Base-by-base conservation (phyloP, 2,329 filamentous ascomycete genomes). In the Aureobasidium sp. region DNA sequence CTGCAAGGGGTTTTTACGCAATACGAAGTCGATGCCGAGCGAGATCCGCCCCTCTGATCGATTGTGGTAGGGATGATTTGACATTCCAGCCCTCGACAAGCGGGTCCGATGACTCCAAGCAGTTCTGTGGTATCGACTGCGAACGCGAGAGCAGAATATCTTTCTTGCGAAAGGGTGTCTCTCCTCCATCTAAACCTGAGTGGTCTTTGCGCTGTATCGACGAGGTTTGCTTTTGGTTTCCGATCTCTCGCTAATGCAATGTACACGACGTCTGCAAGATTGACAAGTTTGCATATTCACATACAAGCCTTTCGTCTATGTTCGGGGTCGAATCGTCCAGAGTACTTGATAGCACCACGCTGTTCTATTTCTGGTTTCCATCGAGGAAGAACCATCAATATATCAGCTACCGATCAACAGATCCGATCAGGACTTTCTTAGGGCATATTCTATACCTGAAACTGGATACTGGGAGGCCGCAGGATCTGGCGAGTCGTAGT, bases 261-360 rank as follows among this genome's bases (percentile, higher is more conserved):
- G 51, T 42, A 20, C 51, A 55, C 51, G 51, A 42, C 41, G 17
- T 22, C 49, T 53, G 36, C 51, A 22, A 55, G 51, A 55, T 55
- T 55, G 51, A 55, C 51, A 55, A 37, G 49, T 39, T n/a, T 12
- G 6, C 48, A 51, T 37, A 25, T 25, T 25, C 11, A 31, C 14
- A 52, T 8, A 20, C 6, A 52, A 52, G 31, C 48, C 48, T 52
- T 29, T 8, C 7, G 4, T 52, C 48, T 37, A 11, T 52, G 31
- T 52, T 25, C 31, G 48, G 37, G n/a, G 31, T 11, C 20, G 17
- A 36, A 37, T 27, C 34, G 7, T 25, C 6, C 6, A 39, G 8
- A 37, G 12, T 25, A 37, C 20, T 37, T 37, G 5, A 20, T 22
- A 7, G 9, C 48, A 51, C 8, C 14, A 51, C 17, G 15, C 34